These are phyloP conservation scores for Fusarium musae DNA, from an alignment of 2,329 filamentous ascomycete species.

Conservation along the genomic window DNA sequence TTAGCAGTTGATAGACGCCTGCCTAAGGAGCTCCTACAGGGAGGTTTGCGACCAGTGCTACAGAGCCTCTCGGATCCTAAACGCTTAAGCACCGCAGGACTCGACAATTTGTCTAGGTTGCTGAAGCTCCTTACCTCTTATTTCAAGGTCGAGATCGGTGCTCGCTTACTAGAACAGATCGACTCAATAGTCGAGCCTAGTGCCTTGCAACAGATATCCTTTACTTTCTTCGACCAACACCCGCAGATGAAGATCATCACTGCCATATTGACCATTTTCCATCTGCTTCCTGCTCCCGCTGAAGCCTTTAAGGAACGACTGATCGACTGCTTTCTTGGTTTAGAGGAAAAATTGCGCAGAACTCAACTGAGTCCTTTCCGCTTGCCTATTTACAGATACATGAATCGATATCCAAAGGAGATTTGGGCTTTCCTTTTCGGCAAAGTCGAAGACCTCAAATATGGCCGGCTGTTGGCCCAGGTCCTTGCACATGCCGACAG, in stretches of 20 bases:
- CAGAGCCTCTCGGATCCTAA: constrained; percentile 96
- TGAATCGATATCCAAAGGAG: constrained; percentile 92
- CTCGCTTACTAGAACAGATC: constrained; percentile 92
- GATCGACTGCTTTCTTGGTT: constrained; percentile 87
- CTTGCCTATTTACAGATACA: constrained; percentile 87
- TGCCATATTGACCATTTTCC: constrained; percentile 96
- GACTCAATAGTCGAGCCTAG: constrained; percentile 86
- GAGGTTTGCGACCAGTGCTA: constrained; percentile 92
- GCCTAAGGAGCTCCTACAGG: constrained; percentile 94
- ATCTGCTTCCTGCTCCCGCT: constrained; percentile 90
- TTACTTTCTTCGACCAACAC: constrained; percentile 93
- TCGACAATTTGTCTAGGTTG: constrained; percentile 90
- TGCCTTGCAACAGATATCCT: constrained; percentile 88
- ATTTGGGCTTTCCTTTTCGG: constrained; percentile 83
- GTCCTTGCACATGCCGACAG: constrained; percentile 82
- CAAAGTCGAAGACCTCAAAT: constrained; percentile 84
- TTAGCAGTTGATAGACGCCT: constrained; percentile 89
- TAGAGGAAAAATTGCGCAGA: constrained; percentile 85
- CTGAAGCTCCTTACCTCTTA: constrained; percentile 95
- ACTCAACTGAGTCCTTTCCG: constrained; percentile 94
- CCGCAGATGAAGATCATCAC: constrained; percentile 93
- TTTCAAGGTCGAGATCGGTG: constrained; percentile 98
- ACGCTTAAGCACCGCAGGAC: constrained; percentile 84
- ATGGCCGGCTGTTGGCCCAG: constrained; percentile 91
- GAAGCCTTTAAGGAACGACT: constrained; percentile 91